phyloP scores from a whole-genome alignment of 176 grass and related monocot species.

The Avena sativa region DNA sequence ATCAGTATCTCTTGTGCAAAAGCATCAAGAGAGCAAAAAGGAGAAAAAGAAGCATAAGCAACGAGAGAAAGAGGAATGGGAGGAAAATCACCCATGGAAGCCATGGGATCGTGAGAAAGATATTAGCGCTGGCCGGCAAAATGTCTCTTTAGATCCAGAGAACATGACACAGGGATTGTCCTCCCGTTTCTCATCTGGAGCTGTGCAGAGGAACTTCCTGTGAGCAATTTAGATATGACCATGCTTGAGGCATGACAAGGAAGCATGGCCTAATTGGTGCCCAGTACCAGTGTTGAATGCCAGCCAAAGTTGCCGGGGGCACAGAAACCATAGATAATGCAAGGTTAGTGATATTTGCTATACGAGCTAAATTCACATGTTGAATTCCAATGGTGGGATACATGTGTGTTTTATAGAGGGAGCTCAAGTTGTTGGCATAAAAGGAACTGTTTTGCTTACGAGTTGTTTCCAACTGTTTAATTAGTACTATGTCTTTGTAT shows the following conservation, averaged over 20 bases:
- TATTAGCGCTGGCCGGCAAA: constrained; percentile 76
- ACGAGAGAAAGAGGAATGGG: constrained; percentile 75
- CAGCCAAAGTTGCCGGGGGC: neutral
- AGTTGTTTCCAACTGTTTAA: constrained; percentile 12
- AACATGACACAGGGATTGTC: constrained; percentile 70
- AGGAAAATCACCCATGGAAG: constrained; percentile 92
- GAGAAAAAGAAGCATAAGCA: constrained; percentile 74
- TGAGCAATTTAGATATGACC: constrained; percentile 32
- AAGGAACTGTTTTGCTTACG: neutral
- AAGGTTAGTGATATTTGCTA: neutral
- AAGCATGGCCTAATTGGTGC: neutral
- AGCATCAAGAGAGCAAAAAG: constrained; percentile 74
- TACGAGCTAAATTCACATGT: neutral
- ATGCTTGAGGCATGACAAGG: neutral
- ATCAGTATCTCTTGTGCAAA: constrained; percentile 74
- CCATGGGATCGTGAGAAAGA: constrained; percentile 98
- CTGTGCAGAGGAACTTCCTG: constrained; percentile 83
- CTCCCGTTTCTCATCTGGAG: constrained; percentile 81
- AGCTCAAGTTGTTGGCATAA: neutral
- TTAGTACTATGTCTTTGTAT: neutral
- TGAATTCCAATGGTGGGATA: neutral
- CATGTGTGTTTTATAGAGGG: neutral
- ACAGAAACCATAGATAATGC: neutral
- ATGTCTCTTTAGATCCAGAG: constrained; percentile 67
- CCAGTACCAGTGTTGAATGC: neutral